Percentiles rank a stretch among this genome's conserved stretches.
phyloP scores from a whole-genome alignment of 2,329 filamentous ascomycete genomes.

The Colletotrichum theobromicola region DNA sequence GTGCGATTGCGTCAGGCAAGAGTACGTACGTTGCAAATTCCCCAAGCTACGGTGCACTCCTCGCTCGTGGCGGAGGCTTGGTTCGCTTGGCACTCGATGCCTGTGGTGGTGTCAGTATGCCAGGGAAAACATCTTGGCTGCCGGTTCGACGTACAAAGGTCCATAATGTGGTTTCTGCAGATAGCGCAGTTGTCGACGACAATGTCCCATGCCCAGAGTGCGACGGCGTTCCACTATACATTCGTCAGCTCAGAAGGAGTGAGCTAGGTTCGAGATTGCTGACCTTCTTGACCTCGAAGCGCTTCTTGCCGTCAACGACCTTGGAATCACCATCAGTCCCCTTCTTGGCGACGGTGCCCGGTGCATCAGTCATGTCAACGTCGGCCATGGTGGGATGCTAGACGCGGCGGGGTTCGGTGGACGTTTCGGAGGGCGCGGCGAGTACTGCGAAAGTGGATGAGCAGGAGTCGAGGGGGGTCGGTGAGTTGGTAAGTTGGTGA shows the following conservation, averaged over 20 bases:
- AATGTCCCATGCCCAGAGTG: slow-evolving; percentile 99
- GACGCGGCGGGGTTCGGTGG: neutral
- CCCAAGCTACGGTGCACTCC: slow-evolving; percentile 98
- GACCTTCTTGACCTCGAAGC: slow-evolving; percentile 99
- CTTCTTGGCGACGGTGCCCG: slow-evolving; percentile 61
- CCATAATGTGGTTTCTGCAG: slow-evolving; percentile 99
- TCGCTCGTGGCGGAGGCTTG: slow-evolving; percentile 97
- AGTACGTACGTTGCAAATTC: slow-evolving; percentile 92
- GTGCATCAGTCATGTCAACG: slow-evolving; percentile 94
- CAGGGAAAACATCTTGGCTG: neutral
- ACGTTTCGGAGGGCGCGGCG: neutral
- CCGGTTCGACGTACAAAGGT: slow-evolving; percentile 72
- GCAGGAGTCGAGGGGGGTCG: neutral
- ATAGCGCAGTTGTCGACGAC: slow-evolving; percentile 99
- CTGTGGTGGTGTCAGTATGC: slow-evolving; percentile 43
- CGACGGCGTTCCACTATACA: slow-evolving; percentile 92
- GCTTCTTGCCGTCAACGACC: slow-evolving; percentile 78
- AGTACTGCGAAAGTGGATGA: neutral
- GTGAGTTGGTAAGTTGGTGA: neutral
- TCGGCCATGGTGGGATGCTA: slow-evolving; percentile 74
- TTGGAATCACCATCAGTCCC: slow-evolving; percentile 53
- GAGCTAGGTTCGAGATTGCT: slow-evolving; percentile 15
- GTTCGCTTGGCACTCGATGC: slow-evolving; percentile 98
- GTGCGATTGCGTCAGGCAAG: neutral
- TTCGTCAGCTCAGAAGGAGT: slow-evolving; percentile 19